Base-by-base conservation (phyloP, 1,284 basidiomycete species). In the Kwoniella shivajii region DNA sequence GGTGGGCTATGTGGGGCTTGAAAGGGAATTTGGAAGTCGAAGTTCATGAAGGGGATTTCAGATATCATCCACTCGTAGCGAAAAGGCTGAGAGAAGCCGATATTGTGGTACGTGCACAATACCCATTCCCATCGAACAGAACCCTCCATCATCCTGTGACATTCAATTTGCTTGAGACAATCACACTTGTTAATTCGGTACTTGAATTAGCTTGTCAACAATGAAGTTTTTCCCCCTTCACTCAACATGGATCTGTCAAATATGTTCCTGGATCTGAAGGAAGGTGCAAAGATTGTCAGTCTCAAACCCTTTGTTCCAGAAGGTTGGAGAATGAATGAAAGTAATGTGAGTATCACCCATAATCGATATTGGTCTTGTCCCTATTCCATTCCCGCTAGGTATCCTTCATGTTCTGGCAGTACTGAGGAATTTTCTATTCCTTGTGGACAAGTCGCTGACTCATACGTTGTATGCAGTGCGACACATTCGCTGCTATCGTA, bases 191-290 rank as follows among this genome's bases (percentile, higher is more conserved):
- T 54, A 6, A 4, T 38, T n/a, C n/a, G n/a, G 9, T 33, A 13
- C 16, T 34, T 16, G 4, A 16, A n/a, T 20, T 11, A 75, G 64
- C 69, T 84, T 38, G 82, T 83, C 58, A 84, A 84, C 72, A 84
- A 84, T 64, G 81, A 80, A 59, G 81, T 81, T 4, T 82, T 82
- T 70, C 79, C 81, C 1, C 79, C 82, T 0, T 63, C 72, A 3
- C 78, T 83, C 11, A 84, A 84, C 67, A 78, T 80, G 31, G 75
- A 78, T 24, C 75, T 84, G 14, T 80, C 80, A 4, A 69, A 82
- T 29, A 71, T 82, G 42, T 84, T 84, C 68, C 73, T 84, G 27
- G 83, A 84, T 48, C 70, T 84, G 31, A 81, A 80, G 60, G 80
- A 83, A 27, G 78, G 80, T 9, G 79, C 81, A 1, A 75, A 73